Base-by-base conservation (phyloP, 2,329 filamentous ascomycete species). In the Fusarium continuum region DNA sequence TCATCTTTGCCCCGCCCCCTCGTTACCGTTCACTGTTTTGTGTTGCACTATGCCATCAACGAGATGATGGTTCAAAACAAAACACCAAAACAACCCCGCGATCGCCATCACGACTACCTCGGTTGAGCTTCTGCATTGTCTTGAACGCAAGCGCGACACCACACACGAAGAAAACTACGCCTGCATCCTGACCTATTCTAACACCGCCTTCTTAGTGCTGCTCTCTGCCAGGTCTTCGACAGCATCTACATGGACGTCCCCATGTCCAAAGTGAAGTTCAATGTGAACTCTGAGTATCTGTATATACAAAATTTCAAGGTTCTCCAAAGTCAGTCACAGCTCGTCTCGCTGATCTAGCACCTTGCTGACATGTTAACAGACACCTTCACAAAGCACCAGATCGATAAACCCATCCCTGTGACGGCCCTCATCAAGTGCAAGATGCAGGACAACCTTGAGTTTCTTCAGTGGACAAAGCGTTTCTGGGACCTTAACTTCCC, bases 361-460 rank as follows among this genome's bases (percentile, higher is more conserved):
- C 63, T 49, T 31, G 36, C 35, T 53, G 8, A 60, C 47, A 19
- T 44, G 13, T 29, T 51, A 10, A 38, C 5, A 93, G 94, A 93
- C 77, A 84, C 86, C 66, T 98, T 98, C 75, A 84, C 88, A 62
- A 91, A 91, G 78, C 93, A 98, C 80, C 83, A 88, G 65, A 85
- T 99, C 81, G 93, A 98, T 72, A 93, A 93, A 76, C 90, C 91
- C 23, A 89, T 99, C 70, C 92, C 92, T 57, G 92, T 98, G 75
- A 88, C 97, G 77, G 83, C 85, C 55, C 88, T 99, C 58, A 87
- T 95, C 72, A 99, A 98, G 79, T 99, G 95, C 85, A 97, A 97
- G 84, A 99, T 99, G 94, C 95, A 99, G 85, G 95, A 99, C 79
- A 99, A 99, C 82, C 91, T 99, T 71, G 95, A 98, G 76, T 99